Conservation (phyloP, 2,329 filamentous ascomycete genomes). For the Botryosphaeria agaves region DNA sequence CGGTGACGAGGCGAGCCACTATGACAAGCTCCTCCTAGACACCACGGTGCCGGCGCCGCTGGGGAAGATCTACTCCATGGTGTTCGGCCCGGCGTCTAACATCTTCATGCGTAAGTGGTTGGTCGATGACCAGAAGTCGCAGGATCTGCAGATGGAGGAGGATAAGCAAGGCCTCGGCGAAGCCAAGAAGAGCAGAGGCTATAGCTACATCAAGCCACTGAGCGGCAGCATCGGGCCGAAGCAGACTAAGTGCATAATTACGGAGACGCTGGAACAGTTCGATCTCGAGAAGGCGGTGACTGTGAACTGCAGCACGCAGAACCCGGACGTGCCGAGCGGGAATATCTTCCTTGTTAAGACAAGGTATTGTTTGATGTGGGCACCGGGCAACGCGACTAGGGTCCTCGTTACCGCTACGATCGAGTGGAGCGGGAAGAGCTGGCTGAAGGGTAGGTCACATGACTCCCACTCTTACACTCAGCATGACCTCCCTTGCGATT, state of each 20-base stretch:
- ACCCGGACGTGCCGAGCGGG: slow-evolving; percentile 85
- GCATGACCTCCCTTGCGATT: not conserved
- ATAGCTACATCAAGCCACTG: slow-evolving; percentile 84
- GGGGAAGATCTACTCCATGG: slow-evolving; percentile 74
- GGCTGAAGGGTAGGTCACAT: slow-evolving; percentile 68
- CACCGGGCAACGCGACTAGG: slow-evolving; percentile 66
- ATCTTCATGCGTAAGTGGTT: slow-evolving; percentile 79
- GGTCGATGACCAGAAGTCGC: slow-evolving; percentile 70
- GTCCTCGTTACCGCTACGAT: slow-evolving; percentile 78
- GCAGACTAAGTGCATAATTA: slow-evolving; percentile 87
- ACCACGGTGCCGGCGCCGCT: slow-evolving; percentile 74
- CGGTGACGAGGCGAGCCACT: slow-evolving; percentile 60
- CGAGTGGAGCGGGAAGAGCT: slow-evolving; percentile 96
- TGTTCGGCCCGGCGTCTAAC: slow-evolving; percentile 69
- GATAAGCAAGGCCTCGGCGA: slow-evolving; percentile 63
- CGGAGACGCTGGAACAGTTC: slow-evolving; percentile 64
- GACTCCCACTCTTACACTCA: no score
- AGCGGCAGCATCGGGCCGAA: slow-evolving; percentile 71
- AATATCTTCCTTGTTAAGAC: slow-evolving; percentile 88
- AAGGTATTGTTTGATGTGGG: slow-evolving; percentile 89
- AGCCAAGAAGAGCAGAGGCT: slow-evolving; percentile 58
- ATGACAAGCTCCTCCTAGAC: slow-evolving; percentile 71
- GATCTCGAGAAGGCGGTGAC: slow-evolving; percentile 79
- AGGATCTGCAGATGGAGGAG: slow-evolving; percentile 67
- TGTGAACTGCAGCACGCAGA: slow-evolving; percentile 70